Conservation (phyloP, 768 basidiomycete genomes). For the Royoungia palumana region DNA sequence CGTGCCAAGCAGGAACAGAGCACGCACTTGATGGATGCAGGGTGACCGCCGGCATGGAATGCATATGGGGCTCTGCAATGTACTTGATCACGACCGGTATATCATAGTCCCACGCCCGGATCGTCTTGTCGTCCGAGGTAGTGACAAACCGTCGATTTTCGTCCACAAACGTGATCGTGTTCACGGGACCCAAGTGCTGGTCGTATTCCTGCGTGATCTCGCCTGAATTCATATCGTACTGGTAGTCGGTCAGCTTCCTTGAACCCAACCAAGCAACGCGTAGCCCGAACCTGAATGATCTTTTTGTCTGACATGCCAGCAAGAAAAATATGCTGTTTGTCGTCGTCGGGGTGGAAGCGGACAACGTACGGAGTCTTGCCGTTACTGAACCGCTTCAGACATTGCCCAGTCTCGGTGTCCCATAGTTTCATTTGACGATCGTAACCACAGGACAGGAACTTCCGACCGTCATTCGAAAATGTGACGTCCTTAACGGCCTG, state of each 20-base stretch:
- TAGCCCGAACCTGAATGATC: constrained; percentile 79
- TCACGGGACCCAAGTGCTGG: constrained; percentile 96
- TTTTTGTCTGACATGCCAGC: constrained; percentile 99
- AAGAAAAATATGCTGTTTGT: constrained; percentile 94
- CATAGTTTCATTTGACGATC: constrained; percentile 98
- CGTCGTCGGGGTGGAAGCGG: constrained; percentile 92
- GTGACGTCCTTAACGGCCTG: constrained; percentile 96
- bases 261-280: background rate
- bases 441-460: constrained; percentile 89
- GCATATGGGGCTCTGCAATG: constrained; percentile 99
- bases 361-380: constrained; percentile 97
- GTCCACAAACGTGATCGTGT: constrained; percentile 98
- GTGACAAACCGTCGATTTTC: constrained; percentile 97
- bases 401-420: constrained; percentile 99
- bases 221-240: constrained; percentile 95
- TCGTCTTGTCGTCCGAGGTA: constrained; percentile 98
- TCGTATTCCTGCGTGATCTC: constrained; percentile 99
- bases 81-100: constrained; percentile 99
- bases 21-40: constrained; percentile 89
- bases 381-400: constrained; percentile 93
- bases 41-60: constrained; percentile 98
- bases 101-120: constrained; percentile 99
- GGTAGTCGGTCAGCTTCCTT: constrained; percentile 2
- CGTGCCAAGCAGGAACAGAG: constrained; percentile 4
- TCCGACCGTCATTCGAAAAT: constrained; percentile 89